These are phyloP conservation scores for Mycena venus DNA, from an alignment of 768 basidiomycete species.

Conservation along the genomic window DNA sequence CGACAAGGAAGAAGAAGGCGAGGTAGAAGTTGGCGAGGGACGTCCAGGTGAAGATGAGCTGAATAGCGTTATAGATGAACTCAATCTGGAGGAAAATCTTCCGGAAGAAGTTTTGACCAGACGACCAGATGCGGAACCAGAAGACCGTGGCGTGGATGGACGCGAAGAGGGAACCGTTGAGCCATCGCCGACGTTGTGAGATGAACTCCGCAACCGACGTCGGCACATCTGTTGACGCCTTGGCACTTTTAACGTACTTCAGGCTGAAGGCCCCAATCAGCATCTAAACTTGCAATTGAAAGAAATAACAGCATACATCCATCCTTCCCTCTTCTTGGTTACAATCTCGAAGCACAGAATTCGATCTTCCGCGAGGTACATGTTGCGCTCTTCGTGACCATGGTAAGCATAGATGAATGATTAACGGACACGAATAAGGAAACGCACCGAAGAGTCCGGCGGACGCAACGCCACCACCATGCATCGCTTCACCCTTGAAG, in stretches of 20 bases:
- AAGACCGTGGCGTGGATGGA: constrained; percentile 94
- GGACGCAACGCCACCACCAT: constrained; percentile 66
- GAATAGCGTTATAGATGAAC: constrained; percentile 91
- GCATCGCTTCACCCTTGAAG: constrained; percentile 94
- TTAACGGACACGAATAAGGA: constrained; percentile 18
- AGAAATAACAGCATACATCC: constrained; percentile 70
- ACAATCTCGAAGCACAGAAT: constrained; percentile 96
- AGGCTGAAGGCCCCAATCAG: constrained; percentile 44
- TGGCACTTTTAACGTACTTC: constrained; percentile 93
- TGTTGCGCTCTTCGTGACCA: constrained; percentile 68
- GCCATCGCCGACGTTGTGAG: constrained; percentile 91
- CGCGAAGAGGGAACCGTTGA: constrained; percentile 93
- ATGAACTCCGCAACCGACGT: constrained; percentile 94
- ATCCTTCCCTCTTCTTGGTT: constrained; percentile 87
- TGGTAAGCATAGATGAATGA: background rate
- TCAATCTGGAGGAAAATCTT: constrained; percentile 87
- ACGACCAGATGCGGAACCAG: constrained; percentile 89
- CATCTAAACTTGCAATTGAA: background rate
- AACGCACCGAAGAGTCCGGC: constrained; percentile 79
- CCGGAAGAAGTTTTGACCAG: constrained; percentile 90
- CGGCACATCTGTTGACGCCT: constrained; percentile 97
- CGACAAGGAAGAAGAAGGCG: constrained; percentile 93
- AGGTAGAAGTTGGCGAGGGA: constrained; percentile 94
- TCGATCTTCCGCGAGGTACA: constrained; percentile 93
- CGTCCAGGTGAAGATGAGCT: constrained; percentile 96